Percentiles rank a stretch among this genome's conserved stretches.
phyloP scores from a whole-genome alignment of 1,139 yeast genomes.

The Blastobotrys elegans region DNA sequence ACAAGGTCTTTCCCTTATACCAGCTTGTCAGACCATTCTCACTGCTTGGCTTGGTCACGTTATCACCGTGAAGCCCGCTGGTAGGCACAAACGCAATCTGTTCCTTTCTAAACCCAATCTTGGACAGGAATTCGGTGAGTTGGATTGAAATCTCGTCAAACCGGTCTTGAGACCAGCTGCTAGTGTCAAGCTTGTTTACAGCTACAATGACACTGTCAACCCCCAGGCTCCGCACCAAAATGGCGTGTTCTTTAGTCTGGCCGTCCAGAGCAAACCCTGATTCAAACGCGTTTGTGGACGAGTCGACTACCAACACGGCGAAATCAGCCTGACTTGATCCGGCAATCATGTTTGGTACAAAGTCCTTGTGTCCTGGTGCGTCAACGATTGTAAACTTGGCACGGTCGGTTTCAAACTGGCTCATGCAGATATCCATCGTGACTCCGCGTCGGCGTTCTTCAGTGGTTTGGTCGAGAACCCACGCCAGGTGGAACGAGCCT shows the following conservation, averaged over 20 bases:
- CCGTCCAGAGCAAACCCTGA: conserved; percentile 84
- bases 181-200: conserved; percentile 81
- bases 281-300: conserved; percentile 82
- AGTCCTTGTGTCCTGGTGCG: conserved; percentile 98
- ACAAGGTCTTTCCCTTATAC: conserved; percentile 64
- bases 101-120: conserved; percentile 50
- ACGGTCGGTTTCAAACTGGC: conserved; percentile 64
- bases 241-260: conserved; percentile 90
- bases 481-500: conserved; percentile 90
- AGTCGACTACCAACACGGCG: conserved; percentile 71
- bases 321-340: conserved; percentile 84
- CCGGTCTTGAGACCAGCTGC: conserved; percentile 62
- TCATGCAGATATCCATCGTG: conserved; percentile 87
- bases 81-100: conserved; percentile 72
- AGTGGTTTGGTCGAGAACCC: conserved; percentile 94
- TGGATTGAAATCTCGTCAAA: conserved; percentile 58
- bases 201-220: conserved; percentile 71
- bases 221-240: conserved; percentile 78
- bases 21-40: conserved; percentile 40
- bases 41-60: conserved; percentile 49
- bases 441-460: conserved; percentile 87
- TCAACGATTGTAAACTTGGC: conserved; percentile 83
- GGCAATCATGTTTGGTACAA: conserved; percentile 97
- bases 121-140: conserved; percentile 52
- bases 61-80: conserved; percentile 80